Base-by-base conservation (phyloP, 768 basidiomycete species). In the Jaapia argillacea region DNA sequence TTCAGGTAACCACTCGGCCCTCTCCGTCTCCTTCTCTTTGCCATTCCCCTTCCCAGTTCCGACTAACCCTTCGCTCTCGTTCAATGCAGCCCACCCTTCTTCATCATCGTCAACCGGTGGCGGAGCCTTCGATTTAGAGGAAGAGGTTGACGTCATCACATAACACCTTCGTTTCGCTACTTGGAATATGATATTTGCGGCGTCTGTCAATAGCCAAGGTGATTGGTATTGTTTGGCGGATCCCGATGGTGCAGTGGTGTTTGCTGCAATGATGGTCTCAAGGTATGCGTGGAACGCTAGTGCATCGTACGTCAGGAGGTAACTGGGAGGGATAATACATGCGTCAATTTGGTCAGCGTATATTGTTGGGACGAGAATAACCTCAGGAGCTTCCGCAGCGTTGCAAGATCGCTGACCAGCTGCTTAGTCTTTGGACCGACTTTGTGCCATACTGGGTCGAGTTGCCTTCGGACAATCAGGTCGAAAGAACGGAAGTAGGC, bases 371-470 rank as follows among this genome's bases (percentile, higher is more conserved):
- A n/a, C n/a, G n/a, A 39, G 27, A 61, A 84, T 48, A 53, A 91
- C 87, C 71, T 71, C 35, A 97, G 76, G 4, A 98, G 73, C 36
- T 82, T 79, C 1, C 96, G 74, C 1, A 99, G 71, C 2, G 81
- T 84, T 0, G 85, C 80, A 14, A 99, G 75, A 58, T 98, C 94
- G 41, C 71, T 76, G 6, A 97, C 90, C 7, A 98, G 76, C 47
- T 92, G 88, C 52, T 88, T 91, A 4, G 93, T 98, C 47, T 77
- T 83, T 1, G 88, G 81, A 0, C 91, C 91, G 22, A 94, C 93
- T 63, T 91, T 89, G 61, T 98, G 92, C 94, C 96, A 98, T 5
- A 96, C 84, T 0, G 91, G 74, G 59, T 96, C 90, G 5, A 98
- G 75, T 54, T 93, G 90, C 24, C 78, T 75, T 3, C 93, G 78